These are phyloP conservation scores for Linum trigynum DNA, from an alignment of 345 rosid genomes.

Conservation along the genomic window DNA sequence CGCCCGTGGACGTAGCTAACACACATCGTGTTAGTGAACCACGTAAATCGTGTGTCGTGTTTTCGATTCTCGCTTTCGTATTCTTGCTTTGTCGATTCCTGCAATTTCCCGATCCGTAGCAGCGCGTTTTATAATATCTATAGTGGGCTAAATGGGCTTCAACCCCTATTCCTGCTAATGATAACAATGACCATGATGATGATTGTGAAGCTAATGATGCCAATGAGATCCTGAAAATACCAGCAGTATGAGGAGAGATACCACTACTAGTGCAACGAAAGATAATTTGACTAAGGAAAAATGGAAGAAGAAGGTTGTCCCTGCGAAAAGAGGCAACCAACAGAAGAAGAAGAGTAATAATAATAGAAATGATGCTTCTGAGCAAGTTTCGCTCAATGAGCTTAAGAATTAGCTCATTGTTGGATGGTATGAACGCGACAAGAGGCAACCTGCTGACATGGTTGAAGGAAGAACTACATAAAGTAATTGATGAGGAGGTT, in stretches of 20 bases:
- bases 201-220: slow-evolving; percentile 22
- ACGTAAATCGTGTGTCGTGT: too few relatives aligned
- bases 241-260: not conserved
- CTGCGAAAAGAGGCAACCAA: slow-evolving; percentile 5
- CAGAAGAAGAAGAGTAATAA: slow-evolving; percentile 20
- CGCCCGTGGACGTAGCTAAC: too few relatives aligned
- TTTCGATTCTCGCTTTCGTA: too few relatives aligned
- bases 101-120: too few relatives aligned
- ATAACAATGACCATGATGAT: slow-evolving; percentile 4
- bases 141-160: slow-evolving; percentile 26
- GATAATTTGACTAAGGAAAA: slow-evolving; percentile 4
- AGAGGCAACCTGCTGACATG: slow-evolving; percentile 33
- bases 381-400: slow-evolving; percentile 24
- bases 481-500: slow-evolving; percentile 24
- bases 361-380: slow-evolving; percentile 14
- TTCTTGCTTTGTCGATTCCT: too few relatives aligned
- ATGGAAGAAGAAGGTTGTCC: slow-evolving; percentile 17
- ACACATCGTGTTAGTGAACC: too few relatives aligned
- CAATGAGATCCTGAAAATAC: not conserved
- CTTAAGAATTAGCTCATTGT: slow-evolving; percentile 31
- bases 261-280: slow-evolving; percentile 15
- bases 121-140: too few relatives aligned
- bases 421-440: slow-evolving; percentile 39
- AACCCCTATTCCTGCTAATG: slow-evolving; percentile 9
- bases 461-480: slow-evolving; percentile 47